phyloP scores from a whole-genome alignment of 2,329 filamentous ascomycete species.

The Microcera coccophila region DNA sequence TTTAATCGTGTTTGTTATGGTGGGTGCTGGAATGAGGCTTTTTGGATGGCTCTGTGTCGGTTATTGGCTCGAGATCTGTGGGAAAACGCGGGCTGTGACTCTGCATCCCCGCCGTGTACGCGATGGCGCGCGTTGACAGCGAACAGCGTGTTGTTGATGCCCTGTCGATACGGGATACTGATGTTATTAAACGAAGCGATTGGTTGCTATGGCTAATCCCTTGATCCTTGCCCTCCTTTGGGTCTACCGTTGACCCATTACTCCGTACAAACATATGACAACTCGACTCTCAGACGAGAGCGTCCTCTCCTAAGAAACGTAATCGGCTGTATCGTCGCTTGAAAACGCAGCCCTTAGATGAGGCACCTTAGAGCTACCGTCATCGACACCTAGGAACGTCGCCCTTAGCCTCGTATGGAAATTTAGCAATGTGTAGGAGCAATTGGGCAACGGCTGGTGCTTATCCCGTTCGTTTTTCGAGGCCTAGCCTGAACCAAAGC shows the following conservation, averaged over 20 bases:
- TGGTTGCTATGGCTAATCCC: too few species aligned
- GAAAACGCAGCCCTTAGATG: neutral
- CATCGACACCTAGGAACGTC: too few species aligned
- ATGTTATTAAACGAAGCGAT: neutral
- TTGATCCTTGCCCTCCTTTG: too few species aligned
- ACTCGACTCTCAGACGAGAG: slow-evolving; percentile 25
- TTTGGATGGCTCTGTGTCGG: neutral
- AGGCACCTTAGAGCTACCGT: too few species aligned
- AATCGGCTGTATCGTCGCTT: slow-evolving; percentile 20
- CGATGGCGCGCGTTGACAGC: neutral
- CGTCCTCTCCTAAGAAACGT: slow-evolving; percentile 23
- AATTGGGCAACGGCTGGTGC: slow-evolving; percentile 19
- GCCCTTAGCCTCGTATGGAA: slow-evolving; percentile 19
- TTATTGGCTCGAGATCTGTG: neutral
- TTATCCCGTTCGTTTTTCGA: slow-evolving; percentile 3
- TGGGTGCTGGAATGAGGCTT: neutral
- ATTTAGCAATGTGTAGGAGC: slow-evolving; percentile 22
- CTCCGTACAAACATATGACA: slow-evolving; percentile 7
- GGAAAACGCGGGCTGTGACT: neutral
- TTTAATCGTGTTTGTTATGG: neutral
- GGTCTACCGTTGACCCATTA: too few species aligned
- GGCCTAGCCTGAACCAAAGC: slow-evolving; percentile 18
- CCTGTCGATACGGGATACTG: neutral
- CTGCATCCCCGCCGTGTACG: too few species aligned
- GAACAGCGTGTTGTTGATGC: neutral